These are phyloP conservation scores for Claviceps sp. DNA, from an alignment of 2,329 filamentous ascomycete genomes.

Conservation along the genomic window DNA sequence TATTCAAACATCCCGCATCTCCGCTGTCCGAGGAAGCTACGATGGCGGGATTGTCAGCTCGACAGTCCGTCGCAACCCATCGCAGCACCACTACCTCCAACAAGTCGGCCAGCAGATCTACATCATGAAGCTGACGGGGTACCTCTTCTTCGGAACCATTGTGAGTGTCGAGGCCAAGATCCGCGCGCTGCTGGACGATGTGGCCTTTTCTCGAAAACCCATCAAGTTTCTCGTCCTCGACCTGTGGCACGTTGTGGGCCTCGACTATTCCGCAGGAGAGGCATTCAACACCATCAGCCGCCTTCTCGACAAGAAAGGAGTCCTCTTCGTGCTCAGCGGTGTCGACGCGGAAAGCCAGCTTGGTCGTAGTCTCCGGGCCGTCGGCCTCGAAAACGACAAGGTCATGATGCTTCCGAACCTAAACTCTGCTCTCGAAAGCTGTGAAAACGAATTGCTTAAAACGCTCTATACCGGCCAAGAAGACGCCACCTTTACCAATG, in stretches of 20 bases:
- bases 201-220: slow-evolving; percentile 61
- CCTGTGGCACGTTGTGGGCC: slow-evolving; percentile 74
- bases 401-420: slow-evolving; percentile 78
- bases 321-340: slow-evolving; percentile 72
- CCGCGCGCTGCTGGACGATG: slow-evolving; percentile 66
- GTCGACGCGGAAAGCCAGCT: slow-evolving; percentile 64
- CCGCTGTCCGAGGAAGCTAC: slow-evolving; percentile 81
- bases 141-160: slow-evolving; percentile 97
- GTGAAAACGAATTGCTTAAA: slow-evolving; percentile 86
- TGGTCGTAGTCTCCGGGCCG: slow-evolving; percentile 66
- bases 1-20: slow-evolving; percentile 79
- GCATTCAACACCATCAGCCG: slow-evolving; percentile 89
- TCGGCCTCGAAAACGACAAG: slow-evolving; percentile 64
- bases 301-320: slow-evolving; percentile 61
- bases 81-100: slow-evolving; percentile 75
- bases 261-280: slow-evolving; percentile 94
- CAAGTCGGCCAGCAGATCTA: slow-evolving; percentile 80
- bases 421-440: slow-evolving; percentile 85
- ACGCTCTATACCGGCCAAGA: slow-evolving; percentile 62
- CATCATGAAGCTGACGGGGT: slow-evolving; percentile 83
- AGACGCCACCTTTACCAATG: slow-evolving; percentile 34
- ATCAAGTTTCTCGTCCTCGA: slow-evolving; percentile 88
- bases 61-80: slow-evolving; percentile 79
- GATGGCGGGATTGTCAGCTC: slow-evolving; percentile 81
- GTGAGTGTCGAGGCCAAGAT: slow-evolving; percentile 89